These are phyloP conservation scores for Carallia brachiata DNA, from an alignment of 345 rosid genomes.

Conservation along the genomic window DNA sequence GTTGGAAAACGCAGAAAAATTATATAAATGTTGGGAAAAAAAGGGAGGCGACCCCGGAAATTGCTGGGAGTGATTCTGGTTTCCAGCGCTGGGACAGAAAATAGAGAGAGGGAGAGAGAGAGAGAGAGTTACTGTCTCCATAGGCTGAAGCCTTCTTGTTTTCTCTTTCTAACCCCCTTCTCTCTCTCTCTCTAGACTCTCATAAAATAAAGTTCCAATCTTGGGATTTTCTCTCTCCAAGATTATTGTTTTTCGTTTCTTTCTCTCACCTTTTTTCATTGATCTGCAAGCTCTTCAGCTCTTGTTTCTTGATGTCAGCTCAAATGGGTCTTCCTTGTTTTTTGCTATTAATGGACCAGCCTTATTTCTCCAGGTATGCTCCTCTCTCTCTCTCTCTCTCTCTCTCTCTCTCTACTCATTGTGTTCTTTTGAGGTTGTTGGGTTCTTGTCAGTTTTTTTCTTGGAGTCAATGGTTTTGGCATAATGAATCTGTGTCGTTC, in stretches of 20 bases:
- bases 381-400: not conserved
- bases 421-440: slow-evolving; percentile 5
- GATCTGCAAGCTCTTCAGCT: not conserved
- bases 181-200: slow-evolving; percentile 11
- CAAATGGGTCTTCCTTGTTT: not conserved
- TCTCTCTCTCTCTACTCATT: not conserved
- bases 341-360: not conserved
- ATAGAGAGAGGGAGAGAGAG: slow-evolving; percentile 12
- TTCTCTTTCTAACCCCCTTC: not conserved
- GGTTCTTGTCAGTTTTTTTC: not conserved
- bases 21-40: not conserved
- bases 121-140: slow-evolving; percentile 25
- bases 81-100: slow-evolving; percentile 17
- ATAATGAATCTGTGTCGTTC: not conserved
- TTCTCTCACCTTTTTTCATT: not conserved
- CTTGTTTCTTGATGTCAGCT: not conserved
- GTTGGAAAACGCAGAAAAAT: not conserved
- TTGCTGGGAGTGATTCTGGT: slow-evolving; percentile 45
- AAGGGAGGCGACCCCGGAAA: slow-evolving; percentile 32
- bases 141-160: slow-evolving; percentile 30
- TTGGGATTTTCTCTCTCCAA: not conserved
- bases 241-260: no score
- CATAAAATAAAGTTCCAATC: slow-evolving; percentile 20
- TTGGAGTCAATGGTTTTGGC: not conserved
- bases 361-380: not conserved